Base-by-base conservation (phyloP, 2,329 filamentous ascomycete genomes). In the Botrytis elliptica region DNA sequence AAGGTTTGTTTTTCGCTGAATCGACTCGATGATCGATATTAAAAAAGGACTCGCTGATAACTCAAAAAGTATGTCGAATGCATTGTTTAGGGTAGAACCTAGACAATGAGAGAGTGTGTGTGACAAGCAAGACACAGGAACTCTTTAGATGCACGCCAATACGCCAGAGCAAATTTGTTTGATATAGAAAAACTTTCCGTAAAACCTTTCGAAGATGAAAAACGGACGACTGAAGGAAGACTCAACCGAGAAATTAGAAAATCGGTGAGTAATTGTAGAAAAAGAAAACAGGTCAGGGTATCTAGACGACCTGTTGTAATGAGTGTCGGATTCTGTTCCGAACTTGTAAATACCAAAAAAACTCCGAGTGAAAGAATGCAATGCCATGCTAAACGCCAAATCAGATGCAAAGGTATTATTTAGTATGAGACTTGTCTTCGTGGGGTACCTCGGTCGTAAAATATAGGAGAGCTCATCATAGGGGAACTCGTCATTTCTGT, bases 341-440 rank as follows among this genome's bases (percentile, higher is more conserved):
- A 66, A 68, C 36, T 68, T 68, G 65, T 55, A 29, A 57, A 68
- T 55, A 52, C 38, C 65, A 68, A 72, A 38, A 66, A 68, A 63
- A 52, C 67, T 70, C 70, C 66, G 44, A 71, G 57, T 57, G 52
- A 57, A 57, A 29, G 55, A 72, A 74, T 71, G 68, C 66, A 74
- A 72, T 72, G 70, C 70, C 65, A 72, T 70, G 70, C 70, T 72
- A 72, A 78, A 78, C 78, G 71, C 78, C 78, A 75, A 74, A 72
- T 78, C 73, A 60, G 73, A 79, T 77, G 75, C 75, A 76, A 75
- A 74, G 70, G 36, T 72, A 72, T 72, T 75, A 79, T 86, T 49
- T 83, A 91, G 81, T 90, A 91, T 18, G 90, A 91, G 70, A 87
- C 89, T 87, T 91, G 89, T 70, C 90, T 88, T 79, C 89, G 86